Percentiles rank a stretch among this genome's conserved stretches.
Evolutionary conservation across 768 basidiomycete genomes (phyloP).

Genomic region (Leccinum pellstonianum): DNA sequence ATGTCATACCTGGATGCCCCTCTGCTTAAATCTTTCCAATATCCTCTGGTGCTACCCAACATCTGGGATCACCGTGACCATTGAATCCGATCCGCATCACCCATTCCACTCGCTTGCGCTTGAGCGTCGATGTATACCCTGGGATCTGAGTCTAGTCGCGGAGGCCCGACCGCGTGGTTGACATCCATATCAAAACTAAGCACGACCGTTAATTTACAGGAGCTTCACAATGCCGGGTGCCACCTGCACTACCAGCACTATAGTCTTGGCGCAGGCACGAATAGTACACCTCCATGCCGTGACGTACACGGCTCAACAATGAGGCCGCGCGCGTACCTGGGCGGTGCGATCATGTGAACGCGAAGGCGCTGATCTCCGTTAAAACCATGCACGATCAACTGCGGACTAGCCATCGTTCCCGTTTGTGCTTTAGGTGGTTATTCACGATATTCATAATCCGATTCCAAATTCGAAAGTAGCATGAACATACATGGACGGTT

Average conservation of each 20-base stretch:
- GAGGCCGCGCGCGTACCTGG: slow-evolving; percentile 11
- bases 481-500: not conserved
- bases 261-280: slow-evolving; percentile 12
- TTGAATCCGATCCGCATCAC: not conserved
- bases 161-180: not conserved
- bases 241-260: slow-evolving; percentile 7
- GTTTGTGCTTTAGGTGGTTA: not conserved
- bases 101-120: not conserved
- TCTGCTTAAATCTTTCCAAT: not conserved
- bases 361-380: not conserved
- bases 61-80: not conserved
- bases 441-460: not conserved
- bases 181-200: not conserved
- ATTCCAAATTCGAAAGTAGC: slow-evolving; percentile 11
- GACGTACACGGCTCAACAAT: not conserved
- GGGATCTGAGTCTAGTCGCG: not conserved
- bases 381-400: not conserved
- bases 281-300: slow-evolving; percentile 13
- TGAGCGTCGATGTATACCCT: not conserved
- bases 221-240: not conserved
- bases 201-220: not conserved
- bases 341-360: slow-evolving; percentile 7
- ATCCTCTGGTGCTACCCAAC: not conserved
- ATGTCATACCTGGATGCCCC: not conserved
- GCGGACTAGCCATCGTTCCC: not conserved